phyloP scores from a whole-genome alignment of 2,329 filamentous ascomycete species.

The Pseudogymnoascus sp. region DNA sequence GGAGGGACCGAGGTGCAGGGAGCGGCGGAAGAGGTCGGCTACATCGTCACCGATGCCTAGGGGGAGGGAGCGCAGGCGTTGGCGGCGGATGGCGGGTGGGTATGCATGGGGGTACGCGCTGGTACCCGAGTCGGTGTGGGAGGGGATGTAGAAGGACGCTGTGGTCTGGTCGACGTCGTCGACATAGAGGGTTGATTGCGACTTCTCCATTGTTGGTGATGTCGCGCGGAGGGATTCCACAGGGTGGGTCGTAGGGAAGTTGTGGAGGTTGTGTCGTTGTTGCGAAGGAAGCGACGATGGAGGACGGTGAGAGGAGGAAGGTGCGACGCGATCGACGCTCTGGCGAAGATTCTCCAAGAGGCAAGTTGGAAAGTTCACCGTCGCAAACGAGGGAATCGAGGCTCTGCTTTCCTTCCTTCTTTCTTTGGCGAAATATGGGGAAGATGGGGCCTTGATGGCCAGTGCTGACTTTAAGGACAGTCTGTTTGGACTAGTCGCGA shows the following conservation, averaged over 20 bases:
- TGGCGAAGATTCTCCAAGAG: background rate
- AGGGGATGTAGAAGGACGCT: background rate
- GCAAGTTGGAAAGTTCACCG: background rate
- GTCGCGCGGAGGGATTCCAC: background rate
- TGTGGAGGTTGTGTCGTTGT: background rate
- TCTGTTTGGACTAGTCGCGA: background rate
- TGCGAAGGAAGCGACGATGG: background rate
- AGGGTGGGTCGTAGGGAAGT: background rate
- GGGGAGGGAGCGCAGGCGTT: constrained; percentile 21
- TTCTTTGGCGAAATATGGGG: background rate
- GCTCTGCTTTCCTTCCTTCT: background rate
- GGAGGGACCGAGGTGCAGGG: constrained; percentile 11
- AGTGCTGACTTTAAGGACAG: background rate
- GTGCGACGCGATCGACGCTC: background rate
- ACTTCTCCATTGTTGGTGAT: background rate
- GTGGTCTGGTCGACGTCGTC: background rate
- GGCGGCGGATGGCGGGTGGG: background rate
- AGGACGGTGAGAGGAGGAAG: background rate
- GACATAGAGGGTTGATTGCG: background rate
- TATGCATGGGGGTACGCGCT: background rate
- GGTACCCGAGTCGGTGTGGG: background rate
- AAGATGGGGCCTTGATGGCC: background rate
- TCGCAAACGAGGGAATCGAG: background rate
- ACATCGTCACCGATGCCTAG: constrained; percentile 23
- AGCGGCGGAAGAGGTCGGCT: constrained; percentile 5